These are phyloP conservation scores for Dactylellina sp. DNA, from an alignment of 2,329 filamentous ascomycete species.

Conservation along the genomic window DNA sequence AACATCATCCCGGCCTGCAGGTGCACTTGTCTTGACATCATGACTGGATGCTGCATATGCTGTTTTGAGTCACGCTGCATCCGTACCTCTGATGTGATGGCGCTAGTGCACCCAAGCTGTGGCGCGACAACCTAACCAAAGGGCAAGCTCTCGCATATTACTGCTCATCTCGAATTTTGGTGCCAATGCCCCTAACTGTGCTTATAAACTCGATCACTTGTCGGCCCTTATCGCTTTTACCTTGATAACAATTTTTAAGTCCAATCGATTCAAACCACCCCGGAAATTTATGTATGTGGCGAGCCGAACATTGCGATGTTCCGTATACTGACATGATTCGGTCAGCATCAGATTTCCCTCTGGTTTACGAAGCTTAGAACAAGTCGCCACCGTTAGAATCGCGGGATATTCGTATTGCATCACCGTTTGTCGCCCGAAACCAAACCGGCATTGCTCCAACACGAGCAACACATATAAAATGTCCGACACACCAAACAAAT, in stretches of 20 bases:
- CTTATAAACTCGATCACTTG: slow-evolving; percentile 24
- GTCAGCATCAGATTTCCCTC: not conserved
- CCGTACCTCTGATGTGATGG: slow-evolving; percentile 27
- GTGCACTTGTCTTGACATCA: not conserved
- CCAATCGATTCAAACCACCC: not conserved
- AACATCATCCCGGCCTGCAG: not conserved
- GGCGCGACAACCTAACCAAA: not conserved
- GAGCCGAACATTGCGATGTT: not conserved
- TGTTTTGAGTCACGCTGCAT: slow-evolving; percentile 23
- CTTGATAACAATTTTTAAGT: not conserved
- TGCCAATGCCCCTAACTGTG: slow-evolving; percentile 1
- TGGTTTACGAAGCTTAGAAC: too few species aligned
- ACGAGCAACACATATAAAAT: slow-evolving; percentile 43
- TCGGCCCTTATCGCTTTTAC: not conserved
- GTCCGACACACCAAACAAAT: slow-evolving; percentile 32
- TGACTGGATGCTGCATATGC: slow-evolving; percentile 23
- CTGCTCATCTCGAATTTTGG: slow-evolving; percentile 6
- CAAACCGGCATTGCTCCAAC: slow-evolving; percentile 3
- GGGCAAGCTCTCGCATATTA: slow-evolving; percentile 6
- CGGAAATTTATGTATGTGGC: not conserved
- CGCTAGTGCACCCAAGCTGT: slow-evolving; percentile 12
- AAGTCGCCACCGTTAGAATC: too few species aligned
- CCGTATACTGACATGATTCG: not conserved
- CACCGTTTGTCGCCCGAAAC: not conserved
- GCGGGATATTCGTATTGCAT: not conserved